Conservation (phyloP, 768 basidiomycete species). For the Podaxis rugospora region DNA sequence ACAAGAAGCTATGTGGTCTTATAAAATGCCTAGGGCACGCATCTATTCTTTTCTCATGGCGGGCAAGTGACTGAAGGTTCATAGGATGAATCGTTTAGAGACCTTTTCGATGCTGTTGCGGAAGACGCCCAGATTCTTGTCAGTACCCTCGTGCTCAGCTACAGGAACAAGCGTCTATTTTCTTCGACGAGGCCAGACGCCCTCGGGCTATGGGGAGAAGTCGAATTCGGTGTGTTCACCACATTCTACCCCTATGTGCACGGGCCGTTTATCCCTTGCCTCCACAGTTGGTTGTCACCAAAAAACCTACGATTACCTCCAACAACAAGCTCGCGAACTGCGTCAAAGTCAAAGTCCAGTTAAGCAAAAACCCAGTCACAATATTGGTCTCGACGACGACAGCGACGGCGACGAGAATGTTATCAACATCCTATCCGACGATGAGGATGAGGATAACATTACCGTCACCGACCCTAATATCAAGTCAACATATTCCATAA, state of each 20-base stretch:
- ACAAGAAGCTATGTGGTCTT: conserved; percentile 39
- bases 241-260: background rate
- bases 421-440: conserved; percentile 22
- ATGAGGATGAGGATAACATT: conserved; percentile 11
- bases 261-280: background rate
- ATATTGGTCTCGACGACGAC: conserved; percentile 14
- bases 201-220: conserved; percentile 64
- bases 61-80: background rate
- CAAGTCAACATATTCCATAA: background rate
- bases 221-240: conserved; percentile 51
- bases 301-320: conserved; percentile 59
- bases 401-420: conserved; percentile 13
- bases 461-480: background rate
- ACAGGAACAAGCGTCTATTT: conserved; percentile 60
- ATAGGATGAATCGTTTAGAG: conserved; percentile 63
- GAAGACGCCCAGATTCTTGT: conserved; percentile 50
- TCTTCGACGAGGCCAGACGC: conserved; percentile 64
- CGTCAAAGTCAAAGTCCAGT: conserved; percentile 1
- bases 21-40: conserved; percentile 56
- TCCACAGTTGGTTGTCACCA: conserved; percentile 67
- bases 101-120: conserved; percentile 61
- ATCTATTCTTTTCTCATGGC: background rate
- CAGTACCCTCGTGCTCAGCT: conserved; percentile 54
- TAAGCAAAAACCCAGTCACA: conserved; percentile 8
- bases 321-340: conserved; percentile 22